Base-by-base conservation (phyloP, 805 yeast genomes). In the Pichia exigua region DNA sequence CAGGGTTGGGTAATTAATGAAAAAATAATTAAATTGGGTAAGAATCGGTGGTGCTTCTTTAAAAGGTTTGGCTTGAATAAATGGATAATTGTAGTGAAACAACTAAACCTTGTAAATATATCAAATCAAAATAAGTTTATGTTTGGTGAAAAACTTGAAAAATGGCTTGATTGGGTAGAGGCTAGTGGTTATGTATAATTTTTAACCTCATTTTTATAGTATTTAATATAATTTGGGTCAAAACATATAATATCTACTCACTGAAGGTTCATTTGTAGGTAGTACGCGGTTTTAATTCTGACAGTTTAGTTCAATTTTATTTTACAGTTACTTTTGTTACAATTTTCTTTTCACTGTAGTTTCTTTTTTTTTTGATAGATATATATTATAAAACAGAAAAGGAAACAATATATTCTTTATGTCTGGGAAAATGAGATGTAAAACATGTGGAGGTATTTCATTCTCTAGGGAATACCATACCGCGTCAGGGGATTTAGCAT, bases 401-500 rank as follows among this genome's bases (percentile, higher is more conserved):
- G 2, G 17, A 35, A 35, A n/a, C n/a, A 32, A 13, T 32, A 18
- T 45, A 21, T 32, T 6, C 9, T 17, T 4, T 5, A 51, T 51
- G 54, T 22, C 48, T 6, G 27, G 39, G 9, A 30, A 32, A 9
- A 11, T 38, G 61, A 57, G 60, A 44, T 65, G 69, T 59, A 64
- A 60, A 41, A 66, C 64, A 51, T 81, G 86, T 73, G 81, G 81
- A 6, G 72, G 75, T 53, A 75, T 80, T 5, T 72, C 73, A 44
- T 79, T 81, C 57, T 70, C 70, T 3, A 71, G 81, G 55, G 85
- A 79, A 54, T 72, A 73, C 45, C 70, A 72, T 40, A 75, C 80
- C 13, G 81, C 85, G 0, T 80, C 91, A 4, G 83, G 86, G 2
- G 96, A 89, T 66, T 65, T 87, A 30, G 83, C 89, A 13, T 94